Base-by-base conservation (phyloP, 148 eudicot genomes). In the Persicaria maculosa region DNA sequence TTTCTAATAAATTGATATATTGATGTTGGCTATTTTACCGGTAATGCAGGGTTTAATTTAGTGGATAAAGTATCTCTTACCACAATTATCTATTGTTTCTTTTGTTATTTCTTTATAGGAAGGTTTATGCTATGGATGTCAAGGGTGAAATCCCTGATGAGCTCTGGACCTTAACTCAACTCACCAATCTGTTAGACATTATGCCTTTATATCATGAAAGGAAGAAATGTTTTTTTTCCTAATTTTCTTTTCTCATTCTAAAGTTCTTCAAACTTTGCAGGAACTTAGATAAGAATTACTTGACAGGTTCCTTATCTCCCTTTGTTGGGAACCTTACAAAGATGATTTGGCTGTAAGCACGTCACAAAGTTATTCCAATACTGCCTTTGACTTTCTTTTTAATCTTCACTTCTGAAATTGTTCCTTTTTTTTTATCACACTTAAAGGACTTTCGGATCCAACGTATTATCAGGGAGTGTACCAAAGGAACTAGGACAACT, bases 401-500 rank as follows among this genome's bases (percentile, higher is more conserved):
- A 36, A 45, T 9, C 19, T 14, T 54, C 6, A 73, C 31, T 47
- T 43, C 46, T 68, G 12, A 68, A 19, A 68, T 43, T 40, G 11
- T 52, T 19, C 15, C 0, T 52, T 52, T 20, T 22, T 31, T 31
- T 31, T 31, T 31, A 31, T 31, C 40, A 31, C 40, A 31, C 40
- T 64, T 40, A 14, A 64, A 93, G 97, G 88, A 77, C 31, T 64
- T 17, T 93, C 36, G 90, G 88, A 74, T 81, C 80, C 58, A 93
- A 93, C 74, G 85, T 87, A 10, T 84, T 93, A 14, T 84, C 88
- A 9, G 97, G 97, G 72, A 80, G 80, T 68, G 75, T 93, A 59
- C 97, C 96, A 0, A 75, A 72, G 73, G 97, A 90, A 80, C 84
- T 93, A 70, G 97, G 96, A 16, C 47, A 19, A 25, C 85, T 93